phyloP scores from a whole-genome alignment of 23 red algal species.

The Gracilaria domingensis region DNA sequence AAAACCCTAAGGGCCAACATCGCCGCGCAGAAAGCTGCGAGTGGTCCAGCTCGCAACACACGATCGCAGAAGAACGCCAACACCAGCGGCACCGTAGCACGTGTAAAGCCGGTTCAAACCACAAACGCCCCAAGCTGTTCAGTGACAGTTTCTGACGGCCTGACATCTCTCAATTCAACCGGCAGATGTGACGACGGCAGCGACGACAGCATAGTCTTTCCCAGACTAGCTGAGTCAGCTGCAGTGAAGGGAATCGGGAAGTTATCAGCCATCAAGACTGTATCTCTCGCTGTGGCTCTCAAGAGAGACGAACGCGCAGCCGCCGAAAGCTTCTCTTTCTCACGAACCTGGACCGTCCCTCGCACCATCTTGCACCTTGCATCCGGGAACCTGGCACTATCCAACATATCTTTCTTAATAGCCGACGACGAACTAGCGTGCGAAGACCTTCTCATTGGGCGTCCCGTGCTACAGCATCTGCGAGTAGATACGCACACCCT shows the following conservation, averaged over 20 bases:
- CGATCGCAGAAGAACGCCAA: not conserved
- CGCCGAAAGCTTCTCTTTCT: not conserved
- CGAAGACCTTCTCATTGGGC: not conserved
- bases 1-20: not conserved
- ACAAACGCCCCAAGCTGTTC: not conserved
- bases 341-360: not conserved
- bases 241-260: not conserved
- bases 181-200: slow-evolving; percentile 24
- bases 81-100: not conserved
- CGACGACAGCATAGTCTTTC: slow-evolving; percentile 29
- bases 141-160: not conserved
- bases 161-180: not conserved
- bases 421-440: slow-evolving; percentile 15
- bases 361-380: slow-evolving; percentile 11
- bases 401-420: slow-evolving; percentile 8
- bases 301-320: not conserved
- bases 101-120: not conserved
- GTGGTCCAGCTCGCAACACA: not conserved
- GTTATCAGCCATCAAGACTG: not conserved
- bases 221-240: not conserved
- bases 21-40: not conserved
- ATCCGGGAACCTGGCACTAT: not conserved
- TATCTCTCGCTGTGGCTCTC: not conserved
- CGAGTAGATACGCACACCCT: slow-evolving; percentile 15
- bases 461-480: slow-evolving; percentile 13